Evolutionary conservation across 2,329 filamentous ascomycete species (phyloP), one percentile per base, ranked within the genome.

Genomic region (Chaetomiaceae sp.): DNA sequence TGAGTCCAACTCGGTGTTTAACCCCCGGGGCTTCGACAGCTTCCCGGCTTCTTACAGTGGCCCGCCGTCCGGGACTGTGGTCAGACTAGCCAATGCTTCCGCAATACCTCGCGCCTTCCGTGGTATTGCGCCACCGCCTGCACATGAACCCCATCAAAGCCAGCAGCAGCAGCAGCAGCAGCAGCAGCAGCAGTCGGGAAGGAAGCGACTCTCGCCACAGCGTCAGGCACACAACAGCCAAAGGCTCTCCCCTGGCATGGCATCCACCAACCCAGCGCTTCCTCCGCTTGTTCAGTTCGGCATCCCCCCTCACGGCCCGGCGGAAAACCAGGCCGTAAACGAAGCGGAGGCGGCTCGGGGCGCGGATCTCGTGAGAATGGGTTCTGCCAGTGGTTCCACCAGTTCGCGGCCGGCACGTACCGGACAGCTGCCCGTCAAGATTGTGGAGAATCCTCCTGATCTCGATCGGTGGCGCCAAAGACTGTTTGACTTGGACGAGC

Each of bases 401-500:
- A 18, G 29, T 4, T 29, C 18, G 9, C 29, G 20, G 8, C 20
- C 21, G n/a, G 9, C 42, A 23, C 25, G 34, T 11, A 23, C 27
- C 20, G 30, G 34, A 14, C 48, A 47, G 62, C 70, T 80, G 53
- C 73, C 76, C 44, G 75, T 69, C 23, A 84, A 75, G 63, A 72
- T 86, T 58, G 75, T 89, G 10, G 67, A 82, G 8, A 73, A 87
- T 62, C 87, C 87, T 34, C 86, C 86, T 2, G 75, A 86, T 60
- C 73, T 91, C 44, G 74, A 80, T 11, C 73, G 75, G 56, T 92
- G 88, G 88, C 76, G 88, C 47, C 75, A 86, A 61, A 84, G 76
- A 63, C 71, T 91, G 41, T 92, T 91, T 67, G 77, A 87, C 63
- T 84, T 90, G n/a, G 81, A 89, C 61, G 83, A 87, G 40, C 80